Evolutionary conservation across 441 rosid genomes (phyloP).

Genomic region (Gossypium schwendimanii): DNA sequence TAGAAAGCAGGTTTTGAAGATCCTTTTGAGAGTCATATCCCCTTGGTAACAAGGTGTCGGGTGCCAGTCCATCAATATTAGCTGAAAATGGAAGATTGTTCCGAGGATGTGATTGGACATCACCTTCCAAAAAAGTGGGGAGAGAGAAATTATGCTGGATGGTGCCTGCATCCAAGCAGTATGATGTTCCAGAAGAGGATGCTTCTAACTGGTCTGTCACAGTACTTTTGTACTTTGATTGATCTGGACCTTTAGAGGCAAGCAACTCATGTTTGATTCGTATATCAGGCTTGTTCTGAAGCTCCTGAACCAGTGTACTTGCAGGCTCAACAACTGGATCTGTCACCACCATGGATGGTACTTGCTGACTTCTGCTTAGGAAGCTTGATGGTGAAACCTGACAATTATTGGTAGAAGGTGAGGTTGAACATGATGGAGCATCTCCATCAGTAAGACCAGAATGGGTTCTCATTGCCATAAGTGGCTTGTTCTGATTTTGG

Average conservation of each 20-base stretch:
- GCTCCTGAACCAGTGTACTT: conserved; percentile 55
- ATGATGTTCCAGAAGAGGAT: conserved; percentile 86
- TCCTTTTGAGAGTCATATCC: conserved; percentile 91
- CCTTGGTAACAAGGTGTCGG: conserved; percentile 70
- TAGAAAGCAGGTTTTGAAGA: conserved; percentile 80
- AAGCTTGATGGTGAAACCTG: conserved; percentile 61
- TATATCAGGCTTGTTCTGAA: conserved; percentile 55
- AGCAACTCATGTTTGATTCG: conserved; percentile 52
- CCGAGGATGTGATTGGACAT: conserved; percentile 63
- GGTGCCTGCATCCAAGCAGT: conserved; percentile 69
- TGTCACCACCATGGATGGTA: conserved; percentile 46
- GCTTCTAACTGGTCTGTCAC: conserved; percentile 77
- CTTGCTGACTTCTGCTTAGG: conserved; percentile 60
- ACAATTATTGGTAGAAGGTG: conserved; percentile 87
- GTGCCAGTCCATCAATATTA: conserved; percentile 58
- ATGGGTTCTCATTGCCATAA: conserved; percentile 46
- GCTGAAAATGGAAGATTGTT: conserved; percentile 55
- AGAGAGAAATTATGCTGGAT: conserved; percentile 68
- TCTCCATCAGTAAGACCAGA: conserved; percentile 78
- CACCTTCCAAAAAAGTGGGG: conserved; percentile 69
- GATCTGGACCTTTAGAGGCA: conserved; percentile 47
- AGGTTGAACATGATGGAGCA: conserved; percentile 92
- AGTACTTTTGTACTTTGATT: conserved; percentile 56
- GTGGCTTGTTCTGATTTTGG: conserved; percentile 48
- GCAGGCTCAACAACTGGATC: conserved; percentile 54